phyloP scores from a whole-genome alignment of 371 early-diverging fungal species.

The Fennellomyces sp. region DNA sequence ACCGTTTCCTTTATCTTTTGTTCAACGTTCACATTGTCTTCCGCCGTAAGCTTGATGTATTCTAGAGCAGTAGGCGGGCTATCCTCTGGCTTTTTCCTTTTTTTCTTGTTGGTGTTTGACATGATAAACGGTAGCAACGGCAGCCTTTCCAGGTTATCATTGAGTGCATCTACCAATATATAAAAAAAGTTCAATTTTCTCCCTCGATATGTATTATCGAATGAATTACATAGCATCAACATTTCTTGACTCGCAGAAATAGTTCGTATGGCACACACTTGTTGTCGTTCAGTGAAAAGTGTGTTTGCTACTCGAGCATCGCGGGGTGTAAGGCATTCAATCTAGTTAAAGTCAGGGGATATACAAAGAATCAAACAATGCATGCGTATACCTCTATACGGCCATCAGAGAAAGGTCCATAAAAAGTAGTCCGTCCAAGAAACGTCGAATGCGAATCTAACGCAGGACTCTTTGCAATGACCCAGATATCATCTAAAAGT shows the following conservation, averaged over 20 bases:
- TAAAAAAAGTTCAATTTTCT: neutral
- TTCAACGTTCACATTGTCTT: slow-evolving; percentile 51
- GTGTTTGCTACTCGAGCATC: slow-evolving; percentile 40
- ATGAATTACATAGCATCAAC: slow-evolving; percentile 64
- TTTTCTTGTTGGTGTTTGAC: slow-evolving; percentile 12
- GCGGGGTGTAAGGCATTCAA: slow-evolving; percentile 50
- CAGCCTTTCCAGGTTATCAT: slow-evolving; percentile 40
- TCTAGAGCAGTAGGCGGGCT: slow-evolving; percentile 16
- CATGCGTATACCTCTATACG: slow-evolving; percentile 47
- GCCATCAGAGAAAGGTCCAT: slow-evolving; percentile 59
- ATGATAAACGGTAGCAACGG: slow-evolving; percentile 50
- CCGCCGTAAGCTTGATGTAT: slow-evolving; percentile 33
- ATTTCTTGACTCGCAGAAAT: slow-evolving; percentile 73
- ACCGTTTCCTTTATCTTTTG: slow-evolving; percentile 37
- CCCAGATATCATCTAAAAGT: slow-evolving; percentile 70
- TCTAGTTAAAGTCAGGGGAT: slow-evolving; percentile 15
- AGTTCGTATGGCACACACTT: slow-evolving; percentile 65
- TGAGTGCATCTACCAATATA: slow-evolving; percentile 47
- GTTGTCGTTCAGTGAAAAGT: slow-evolving; percentile 12
- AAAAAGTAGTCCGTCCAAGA: slow-evolving; percentile 58
- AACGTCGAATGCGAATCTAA: slow-evolving; percentile 59
- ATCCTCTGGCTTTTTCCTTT: slow-evolving; percentile 16
- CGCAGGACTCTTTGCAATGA: slow-evolving; percentile 43
- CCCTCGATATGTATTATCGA: neutral
- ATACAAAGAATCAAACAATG: too few species aligned